Evolutionary conservation across 2,329 filamentous ascomycete species (phyloP), one percentile per base, ranked within the genome.

Genomic region (Akanthomyces uredinophilus): DNA sequence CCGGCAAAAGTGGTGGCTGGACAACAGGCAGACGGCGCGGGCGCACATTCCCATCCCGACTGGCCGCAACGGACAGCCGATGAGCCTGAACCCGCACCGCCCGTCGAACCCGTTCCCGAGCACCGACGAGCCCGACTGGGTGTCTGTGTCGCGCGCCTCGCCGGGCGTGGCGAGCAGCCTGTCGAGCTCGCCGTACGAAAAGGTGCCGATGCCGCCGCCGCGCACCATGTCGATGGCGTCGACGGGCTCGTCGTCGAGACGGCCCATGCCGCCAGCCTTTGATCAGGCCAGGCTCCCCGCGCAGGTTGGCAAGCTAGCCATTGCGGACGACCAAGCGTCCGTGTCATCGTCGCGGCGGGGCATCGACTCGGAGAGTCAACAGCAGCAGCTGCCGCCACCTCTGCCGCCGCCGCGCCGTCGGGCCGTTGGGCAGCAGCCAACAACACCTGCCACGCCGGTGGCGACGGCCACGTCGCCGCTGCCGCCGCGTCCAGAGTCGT

Each of bases 101-200:
- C 85, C 86, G 14, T 85, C 89, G 1, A 98, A 98, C 69, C 95
- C 95, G 0, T 98, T 96, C 72, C 83, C 82, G 1, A 79, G 83
- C 0, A 87, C 84, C 1, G 82, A 88, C 37, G 91, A 96, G 72
- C 85, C 88, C 11, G 93, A 97, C 69, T 98, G 95, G 95, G 86
- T 96, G 47, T 82, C 82, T 4, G 79, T 88, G 6, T 81, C 81
- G 3, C 47, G 43, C 10, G 61, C 37, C 47, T 83, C 83, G 18
- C 79, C 81, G 43, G 72, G 83, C 35, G 83, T 82, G 1, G 78
- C 82, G 0, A 84, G 81, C 2, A 85, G 80, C 69, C 79, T 86
- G 64, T 86, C 83, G 11, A 84, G 79, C 60, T 86, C 82, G 22
- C 83, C 82, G 1, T 86, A 83, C 65, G 84, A 86, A 66, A 81